Percentiles rank a stretch among this genome's conserved stretches.
Conservation (phyloP, 495 filamentous ascomycete genomes). For the Aspergillus affinis region DNA sequence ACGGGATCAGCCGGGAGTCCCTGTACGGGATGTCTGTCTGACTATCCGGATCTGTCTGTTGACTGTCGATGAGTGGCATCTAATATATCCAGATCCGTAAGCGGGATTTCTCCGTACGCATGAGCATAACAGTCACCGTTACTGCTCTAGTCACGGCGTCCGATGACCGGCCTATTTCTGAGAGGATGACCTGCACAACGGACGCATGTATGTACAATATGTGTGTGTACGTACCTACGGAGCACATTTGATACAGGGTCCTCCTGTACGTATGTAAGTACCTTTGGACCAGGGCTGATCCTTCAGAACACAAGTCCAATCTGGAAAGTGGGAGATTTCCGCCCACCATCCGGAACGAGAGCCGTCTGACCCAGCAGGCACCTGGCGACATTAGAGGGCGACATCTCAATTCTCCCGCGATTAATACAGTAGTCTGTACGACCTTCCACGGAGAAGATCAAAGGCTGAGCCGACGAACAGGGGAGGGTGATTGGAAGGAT, state of each 20-base stretch:
- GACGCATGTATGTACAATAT: too few species aligned
- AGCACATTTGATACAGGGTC: too few species aligned
- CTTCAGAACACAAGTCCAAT: not conserved
- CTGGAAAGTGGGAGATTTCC: too few species aligned
- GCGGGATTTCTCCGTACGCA: too few species aligned
- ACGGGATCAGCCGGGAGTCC: conserved; percentile 15
- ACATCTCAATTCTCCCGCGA: conserved; percentile 14
- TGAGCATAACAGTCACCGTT: too few species aligned
- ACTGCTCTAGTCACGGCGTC: not conserved
- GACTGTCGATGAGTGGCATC: not conserved
- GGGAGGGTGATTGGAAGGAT: not conserved
- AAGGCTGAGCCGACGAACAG: not conserved
- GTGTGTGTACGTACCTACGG: too few species aligned
- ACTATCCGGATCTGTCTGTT: not conserved
- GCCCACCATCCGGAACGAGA: conserved; percentile 9
- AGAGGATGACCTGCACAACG: not conserved
- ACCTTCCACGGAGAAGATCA: not conserved
- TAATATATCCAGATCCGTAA: not conserved
- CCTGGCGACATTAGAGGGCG: conserved; percentile 11
- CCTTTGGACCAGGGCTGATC: not conserved
- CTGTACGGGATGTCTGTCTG: not conserved
- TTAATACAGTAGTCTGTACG: conserved; percentile 5
- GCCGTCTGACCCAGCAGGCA: conserved; percentile 8
- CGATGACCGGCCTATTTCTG: not conserved
- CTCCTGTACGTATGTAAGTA: too few species aligned